These are phyloP conservation scores for Abrus pulchellus DNA, from an alignment of 306 rosid species.

Conservation along the genomic window DNA sequence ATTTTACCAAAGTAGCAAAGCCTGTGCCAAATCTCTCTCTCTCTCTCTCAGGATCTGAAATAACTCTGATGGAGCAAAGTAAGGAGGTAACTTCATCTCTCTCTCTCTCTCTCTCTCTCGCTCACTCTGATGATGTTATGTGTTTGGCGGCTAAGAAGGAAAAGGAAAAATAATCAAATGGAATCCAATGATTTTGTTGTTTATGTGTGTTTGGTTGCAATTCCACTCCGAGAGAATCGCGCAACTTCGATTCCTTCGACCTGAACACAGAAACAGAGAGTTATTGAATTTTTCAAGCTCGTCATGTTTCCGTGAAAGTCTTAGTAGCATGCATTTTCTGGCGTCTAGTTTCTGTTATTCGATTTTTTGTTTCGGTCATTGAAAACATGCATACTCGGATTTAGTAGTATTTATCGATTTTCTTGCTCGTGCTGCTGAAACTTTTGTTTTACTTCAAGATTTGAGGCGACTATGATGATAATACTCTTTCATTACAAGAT, in stretches of 20 bases:
- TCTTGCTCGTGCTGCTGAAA: neutral
- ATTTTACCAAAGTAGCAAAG: neutral
- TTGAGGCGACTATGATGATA: neutral
- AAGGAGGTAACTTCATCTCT: constrained; percentile 73
- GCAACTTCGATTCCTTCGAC: constrained; percentile 9
- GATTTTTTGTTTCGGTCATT: neutral
- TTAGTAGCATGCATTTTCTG: neutral
- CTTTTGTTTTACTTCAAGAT: neutral
- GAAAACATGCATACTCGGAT: constrained; percentile 19
- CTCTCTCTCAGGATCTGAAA: constrained; percentile 47
- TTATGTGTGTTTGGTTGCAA: constrained; percentile 19
- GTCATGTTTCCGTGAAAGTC: neutral
- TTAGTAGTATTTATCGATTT: neutral
- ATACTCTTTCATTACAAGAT: neutral
- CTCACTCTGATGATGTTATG: neutral
- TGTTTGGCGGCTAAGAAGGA: constrained; percentile 44
- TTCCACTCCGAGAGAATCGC: neutral
- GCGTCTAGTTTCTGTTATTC: neutral
- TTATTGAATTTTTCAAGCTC: neutral
- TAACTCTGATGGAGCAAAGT: constrained; percentile 76
- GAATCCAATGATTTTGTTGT: constrained; percentile 24
- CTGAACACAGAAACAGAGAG: neutral
- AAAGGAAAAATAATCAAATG: neutral
- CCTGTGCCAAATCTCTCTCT: neutral
- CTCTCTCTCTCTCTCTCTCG: constrained; percentile 27